These are phyloP conservation scores for Kwoniella newhampshirensis DNA, from an alignment of 768 basidiomycete species.

Conservation along the genomic window DNA sequence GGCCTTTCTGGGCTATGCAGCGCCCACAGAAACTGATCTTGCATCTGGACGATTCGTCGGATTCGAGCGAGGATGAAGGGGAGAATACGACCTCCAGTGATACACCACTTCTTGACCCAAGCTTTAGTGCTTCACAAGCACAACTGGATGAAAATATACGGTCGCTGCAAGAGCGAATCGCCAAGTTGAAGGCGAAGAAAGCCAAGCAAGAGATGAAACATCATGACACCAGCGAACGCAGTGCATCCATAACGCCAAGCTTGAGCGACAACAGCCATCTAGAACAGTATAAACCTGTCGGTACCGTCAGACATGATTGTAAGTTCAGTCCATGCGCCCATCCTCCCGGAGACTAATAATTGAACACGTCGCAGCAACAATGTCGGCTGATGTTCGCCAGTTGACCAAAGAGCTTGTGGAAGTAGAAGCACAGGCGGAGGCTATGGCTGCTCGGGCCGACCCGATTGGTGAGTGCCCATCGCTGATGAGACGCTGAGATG, in stretches of 20 bases:
- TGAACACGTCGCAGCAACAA: slow-evolving; percentile 6
- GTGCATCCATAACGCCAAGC: too few species aligned
- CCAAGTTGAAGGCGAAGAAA: slow-evolving; percentile 21
- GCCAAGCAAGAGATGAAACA: too few species aligned
- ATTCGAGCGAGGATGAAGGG: slow-evolving; percentile 21
- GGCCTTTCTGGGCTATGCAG: slow-evolving; percentile 26
- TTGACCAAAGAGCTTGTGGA: slow-evolving; percentile 14
- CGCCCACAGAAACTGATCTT: slow-evolving; percentile 30
- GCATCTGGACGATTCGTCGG: slow-evolving; percentile 34
- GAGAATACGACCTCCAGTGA: background rate
- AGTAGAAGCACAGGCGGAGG: slow-evolving; percentile 18
- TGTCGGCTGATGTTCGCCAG: slow-evolving; percentile 13
- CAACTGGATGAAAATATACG: slow-evolving; percentile 38
- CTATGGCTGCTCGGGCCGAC: slow-evolving; percentile 8
- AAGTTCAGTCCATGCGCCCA: too few species aligned
- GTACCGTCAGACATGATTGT: background rate
- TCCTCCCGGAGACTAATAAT: background rate
- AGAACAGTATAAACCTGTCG: too few species aligned
- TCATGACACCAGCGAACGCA: too few species aligned
- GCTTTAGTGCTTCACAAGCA: slow-evolving; percentile 17
- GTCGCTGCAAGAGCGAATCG: slow-evolving; percentile 38
- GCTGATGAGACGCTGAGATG: too few species aligned
- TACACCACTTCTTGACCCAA: slow-evolving; percentile 1
- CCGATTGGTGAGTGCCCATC: background rate
- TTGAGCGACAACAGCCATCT: too few species aligned